These are phyloP conservation scores for Picochlorum sp. DNA, from an alignment of 139 green algal species.

Conservation along the genomic window DNA sequence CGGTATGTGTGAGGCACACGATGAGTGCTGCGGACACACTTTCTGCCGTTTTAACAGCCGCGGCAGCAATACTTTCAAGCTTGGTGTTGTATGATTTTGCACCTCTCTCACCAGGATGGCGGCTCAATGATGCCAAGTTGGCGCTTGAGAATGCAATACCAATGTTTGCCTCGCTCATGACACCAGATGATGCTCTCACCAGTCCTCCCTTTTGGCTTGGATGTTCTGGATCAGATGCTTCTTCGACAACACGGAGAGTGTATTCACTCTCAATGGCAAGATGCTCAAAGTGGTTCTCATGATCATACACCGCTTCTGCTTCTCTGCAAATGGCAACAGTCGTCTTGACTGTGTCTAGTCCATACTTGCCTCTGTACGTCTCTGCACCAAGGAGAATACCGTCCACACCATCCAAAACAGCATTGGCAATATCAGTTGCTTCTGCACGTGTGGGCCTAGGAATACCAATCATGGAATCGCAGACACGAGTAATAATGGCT, in stretches of 20 bases:
- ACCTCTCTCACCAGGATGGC: conserved; percentile 1
- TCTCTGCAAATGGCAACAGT: conserved; percentile 51
- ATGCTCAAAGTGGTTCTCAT: conserved; percentile 54
- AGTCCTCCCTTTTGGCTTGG: neutral
- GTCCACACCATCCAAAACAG: conserved; percentile 83
- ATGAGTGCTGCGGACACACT: conserved; percentile 67
- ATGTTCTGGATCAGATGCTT: conserved; percentile 9
- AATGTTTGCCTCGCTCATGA: conserved; percentile 11
- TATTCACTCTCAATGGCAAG: conserved; percentile 35
- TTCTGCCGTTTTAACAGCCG: conserved; percentile 76
- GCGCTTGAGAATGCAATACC: neutral
- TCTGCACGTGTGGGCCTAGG: conserved; percentile 81
- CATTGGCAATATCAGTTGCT: conserved; percentile 84
- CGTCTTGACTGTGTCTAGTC: conserved; percentile 64
- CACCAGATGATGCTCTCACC: neutral
- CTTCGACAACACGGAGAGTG: neutral
- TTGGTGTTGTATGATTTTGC: conserved; percentile 29
- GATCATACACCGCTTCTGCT: conserved; percentile 57
- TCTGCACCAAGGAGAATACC: conserved; percentile 82
- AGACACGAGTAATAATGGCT: conserved; percentile 73
- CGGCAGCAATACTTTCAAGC: conserved; percentile 75
- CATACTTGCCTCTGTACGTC: conserved; percentile 64
- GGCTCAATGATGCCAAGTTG: neutral
- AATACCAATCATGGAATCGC: conserved; percentile 80
- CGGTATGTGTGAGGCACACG: conserved; percentile 70